A percentile compares a stretch with the other conserved stretches of the same genome.
Evolutionary conservation across 2,329 filamentous ascomycete species (phyloP).

Genomic region (Tolypocladium ovalisporum): DNA sequence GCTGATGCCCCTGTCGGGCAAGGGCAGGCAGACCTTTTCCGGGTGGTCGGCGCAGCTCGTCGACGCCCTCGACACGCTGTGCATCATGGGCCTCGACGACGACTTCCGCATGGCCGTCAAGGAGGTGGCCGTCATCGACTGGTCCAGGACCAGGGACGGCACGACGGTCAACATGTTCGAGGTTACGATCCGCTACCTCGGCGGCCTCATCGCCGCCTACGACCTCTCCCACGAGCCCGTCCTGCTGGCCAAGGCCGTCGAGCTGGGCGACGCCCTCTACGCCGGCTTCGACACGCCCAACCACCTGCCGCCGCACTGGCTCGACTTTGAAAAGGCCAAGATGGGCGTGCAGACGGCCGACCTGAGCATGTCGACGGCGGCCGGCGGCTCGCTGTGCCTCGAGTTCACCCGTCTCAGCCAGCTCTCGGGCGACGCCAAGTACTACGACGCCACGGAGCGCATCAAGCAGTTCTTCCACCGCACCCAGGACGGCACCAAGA

Average conservation of each 20-base stretch:
- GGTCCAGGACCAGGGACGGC: conserved; percentile 31
- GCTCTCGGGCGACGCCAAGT: conserved; percentile 60
- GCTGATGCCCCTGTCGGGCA: conserved; percentile 36
- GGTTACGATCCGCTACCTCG: conserved; percentile 46
- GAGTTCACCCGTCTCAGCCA: conserved; percentile 69
- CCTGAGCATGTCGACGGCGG: conserved; percentile 28
- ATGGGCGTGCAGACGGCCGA: conserved; percentile 24
- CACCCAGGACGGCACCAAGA: conserved; percentile 52
- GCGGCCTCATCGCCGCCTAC: conserved; percentile 40
- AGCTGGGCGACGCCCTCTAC: conserved; percentile 43
- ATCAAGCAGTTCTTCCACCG: conserved; percentile 57
- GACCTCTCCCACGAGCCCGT: conserved; percentile 36
- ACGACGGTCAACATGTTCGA: conserved; percentile 48
- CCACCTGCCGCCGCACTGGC: conserved; percentile 35
- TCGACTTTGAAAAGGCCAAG: conserved; percentile 31
- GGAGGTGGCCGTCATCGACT: conserved; percentile 41
- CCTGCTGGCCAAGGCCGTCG: conserved; percentile 38
- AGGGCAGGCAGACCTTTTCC: conserved; percentile 35
- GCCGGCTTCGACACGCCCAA: conserved; percentile 44
- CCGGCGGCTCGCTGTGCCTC: conserved; percentile 55
- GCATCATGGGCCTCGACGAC: conserved; percentile 46
- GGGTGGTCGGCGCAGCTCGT: conserved; percentile 50
- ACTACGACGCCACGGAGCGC: conserved; percentile 66
- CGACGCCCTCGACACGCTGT: conserved; percentile 47
- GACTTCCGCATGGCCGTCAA: conserved; percentile 43